These are phyloP conservation scores for Thelonectria olida DNA, from an alignment of 2,329 filamentous ascomycete genomes.

Conservation along the genomic window DNA sequence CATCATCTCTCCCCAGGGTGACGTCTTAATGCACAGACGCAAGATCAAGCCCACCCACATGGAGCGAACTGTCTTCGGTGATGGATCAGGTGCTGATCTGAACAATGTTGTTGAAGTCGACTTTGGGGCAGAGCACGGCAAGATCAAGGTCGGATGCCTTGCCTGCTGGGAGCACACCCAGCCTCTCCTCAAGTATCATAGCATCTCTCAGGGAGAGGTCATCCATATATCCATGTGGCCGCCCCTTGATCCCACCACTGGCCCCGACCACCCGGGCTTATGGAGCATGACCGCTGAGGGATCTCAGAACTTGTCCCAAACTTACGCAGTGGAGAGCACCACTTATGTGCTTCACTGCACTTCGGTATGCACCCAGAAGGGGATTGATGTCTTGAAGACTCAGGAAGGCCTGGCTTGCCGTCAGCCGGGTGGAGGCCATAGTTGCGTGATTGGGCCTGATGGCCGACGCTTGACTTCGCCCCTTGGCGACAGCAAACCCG, in stretches of 20 bases:
- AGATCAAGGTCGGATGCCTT: conserved; percentile 52
- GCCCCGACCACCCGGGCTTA: conserved; percentile 31
- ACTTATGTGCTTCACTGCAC: conserved; percentile 58
- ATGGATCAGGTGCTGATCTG: conserved; percentile 51
- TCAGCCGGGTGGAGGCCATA: conserved; percentile 34
- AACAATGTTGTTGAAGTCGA: conserved; percentile 50
- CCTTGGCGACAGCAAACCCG: conserved; percentile 17
- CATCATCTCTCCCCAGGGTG: conserved; percentile 53
- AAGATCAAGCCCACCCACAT: conserved; percentile 65
- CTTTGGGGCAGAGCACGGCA: conserved; percentile 43
- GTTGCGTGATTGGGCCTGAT: conserved; percentile 35
- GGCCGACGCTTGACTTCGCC: conserved; percentile 29
- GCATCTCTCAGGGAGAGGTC: conserved; percentile 52
- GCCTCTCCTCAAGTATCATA: conserved; percentile 59
- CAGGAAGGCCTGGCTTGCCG: conserved; percentile 43
- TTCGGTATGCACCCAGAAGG: conserved; percentile 50
- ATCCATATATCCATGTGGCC: conserved; percentile 62
- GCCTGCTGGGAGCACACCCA: conserved; percentile 63
- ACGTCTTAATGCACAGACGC: conserved; percentile 50
- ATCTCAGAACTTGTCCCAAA: conserved; percentile 56
- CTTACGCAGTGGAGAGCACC: conserved; percentile 65
- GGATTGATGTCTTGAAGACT: conserved; percentile 52
- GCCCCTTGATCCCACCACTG: conserved; percentile 31
- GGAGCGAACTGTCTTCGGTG: conserved; percentile 60
- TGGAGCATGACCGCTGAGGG: conserved; percentile 46